These are phyloP conservation scores for Helminthosporium solani DNA, from an alignment of 2,329 filamentous ascomycete species.

Conservation along the genomic window DNA sequence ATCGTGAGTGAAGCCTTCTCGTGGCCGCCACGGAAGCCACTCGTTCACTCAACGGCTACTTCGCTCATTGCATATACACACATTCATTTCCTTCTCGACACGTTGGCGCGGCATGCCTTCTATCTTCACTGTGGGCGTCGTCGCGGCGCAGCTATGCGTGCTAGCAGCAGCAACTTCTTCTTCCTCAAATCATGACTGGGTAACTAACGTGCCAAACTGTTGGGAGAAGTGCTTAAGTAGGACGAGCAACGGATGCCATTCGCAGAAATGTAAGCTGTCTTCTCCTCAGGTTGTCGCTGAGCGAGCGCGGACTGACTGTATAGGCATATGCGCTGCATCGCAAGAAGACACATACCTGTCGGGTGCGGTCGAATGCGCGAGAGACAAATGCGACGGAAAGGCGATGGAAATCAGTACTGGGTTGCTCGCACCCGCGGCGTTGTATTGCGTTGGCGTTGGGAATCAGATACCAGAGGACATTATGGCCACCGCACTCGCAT, in stretches of 20 bases:
- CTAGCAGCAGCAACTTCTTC: not conserved
- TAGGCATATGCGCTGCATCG: slow-evolving; percentile 30
- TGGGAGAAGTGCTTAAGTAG: slow-evolving; percentile 21
- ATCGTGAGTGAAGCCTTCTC: not conserved
- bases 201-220: slow-evolving; percentile 20
- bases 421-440: slow-evolving; percentile 21
- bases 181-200: slow-evolving; percentile 12
- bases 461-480: slow-evolving; percentile 20
- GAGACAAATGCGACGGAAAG: slow-evolving; percentile 16
- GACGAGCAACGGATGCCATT: slow-evolving; percentile 20
- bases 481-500: slow-evolving; percentile 21
- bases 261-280: slow-evolving; percentile 15
- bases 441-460: slow-evolving; percentile 19
- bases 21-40: not conserved
- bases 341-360: slow-evolving; percentile 20
- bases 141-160: not conserved
- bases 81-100: not conserved
- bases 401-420: slow-evolving; percentile 15
- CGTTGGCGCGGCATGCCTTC: not conserved
- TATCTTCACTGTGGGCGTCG: not conserved
- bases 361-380: slow-evolving; percentile 21
- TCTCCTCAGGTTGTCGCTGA: not conserved
- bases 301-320: slow-evolving; percentile 4
- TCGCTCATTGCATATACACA: not conserved
- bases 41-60: not conserved